Evolutionary conservation across 805 yeast genomes (phyloP).

Genomic region (Lipomyces orientalis): DNA sequence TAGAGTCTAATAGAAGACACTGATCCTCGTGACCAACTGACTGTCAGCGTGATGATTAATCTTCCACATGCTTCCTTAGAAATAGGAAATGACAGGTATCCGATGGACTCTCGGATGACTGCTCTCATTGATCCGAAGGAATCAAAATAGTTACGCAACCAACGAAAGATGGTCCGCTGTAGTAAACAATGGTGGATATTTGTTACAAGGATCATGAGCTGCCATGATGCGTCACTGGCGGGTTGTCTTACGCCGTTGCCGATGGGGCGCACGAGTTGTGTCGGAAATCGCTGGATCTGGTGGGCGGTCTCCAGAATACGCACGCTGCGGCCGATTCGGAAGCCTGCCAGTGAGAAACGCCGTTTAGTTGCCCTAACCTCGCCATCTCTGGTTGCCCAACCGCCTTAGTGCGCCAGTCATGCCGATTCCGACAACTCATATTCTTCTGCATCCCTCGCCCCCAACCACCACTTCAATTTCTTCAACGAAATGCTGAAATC

Average conservation of each 20-base stretch:
- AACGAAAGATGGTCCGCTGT: not conserved
- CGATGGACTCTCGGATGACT: not conserved
- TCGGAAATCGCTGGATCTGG: not conserved
- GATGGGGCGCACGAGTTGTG: not conserved
- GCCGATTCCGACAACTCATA: not conserved
- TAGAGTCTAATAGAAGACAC: not conserved
- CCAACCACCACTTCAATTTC: not conserved
- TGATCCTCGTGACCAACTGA: not conserved
- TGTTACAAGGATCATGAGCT: not conserved
- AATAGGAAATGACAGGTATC: too few species aligned
- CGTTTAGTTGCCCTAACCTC: not conserved
- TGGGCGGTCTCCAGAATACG: not conserved
- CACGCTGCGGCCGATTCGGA: not conserved
- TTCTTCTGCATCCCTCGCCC: not conserved
- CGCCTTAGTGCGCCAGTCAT: not conserved
- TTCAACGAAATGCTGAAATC: conserved; percentile 15
- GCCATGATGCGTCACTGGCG: too few species aligned
- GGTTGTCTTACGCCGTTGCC: not conserved
- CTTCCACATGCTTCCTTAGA: too few species aligned
- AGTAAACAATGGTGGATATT: not conserved
- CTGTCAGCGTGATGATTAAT: not conserved
- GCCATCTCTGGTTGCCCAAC: not conserved
- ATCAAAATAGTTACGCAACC: not conserved
- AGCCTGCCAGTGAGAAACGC: not conserved
- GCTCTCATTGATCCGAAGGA: not conserved